phyloP scores from a whole-genome alignment of 2,329 filamentous ascomycete species.

The Venturia asperata region DNA sequence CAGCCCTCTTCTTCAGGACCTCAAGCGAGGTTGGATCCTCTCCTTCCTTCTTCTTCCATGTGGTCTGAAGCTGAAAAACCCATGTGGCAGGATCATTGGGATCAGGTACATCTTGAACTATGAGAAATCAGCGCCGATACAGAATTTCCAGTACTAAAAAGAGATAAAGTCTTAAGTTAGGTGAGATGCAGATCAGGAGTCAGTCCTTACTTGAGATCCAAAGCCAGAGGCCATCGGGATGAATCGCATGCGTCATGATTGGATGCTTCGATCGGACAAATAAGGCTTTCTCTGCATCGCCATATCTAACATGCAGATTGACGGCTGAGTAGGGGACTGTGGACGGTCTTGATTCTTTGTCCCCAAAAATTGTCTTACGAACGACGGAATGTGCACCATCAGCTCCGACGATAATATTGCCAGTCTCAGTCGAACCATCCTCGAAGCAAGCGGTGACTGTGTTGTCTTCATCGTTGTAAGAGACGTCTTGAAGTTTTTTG shows the following conservation, averaged over 20 bases:
- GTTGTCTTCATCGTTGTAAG: constrained; percentile 26
- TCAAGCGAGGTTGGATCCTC: constrained; percentile 28
- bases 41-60: constrained; percentile 26
- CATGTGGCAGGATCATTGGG: constrained; percentile 30
- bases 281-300: constrained; percentile 20
- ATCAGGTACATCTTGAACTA: constrained; percentile 30
- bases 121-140: constrained; percentile 19
- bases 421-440: constrained; percentile 28
- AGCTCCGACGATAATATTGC: constrained; percentile 30
- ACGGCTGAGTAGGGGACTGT: constrained; percentile 18
- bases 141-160: constrained; percentile 18
- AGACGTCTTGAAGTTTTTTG: constrained; percentile 34
- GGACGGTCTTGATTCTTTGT: neutral
- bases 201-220: constrained; percentile 20
- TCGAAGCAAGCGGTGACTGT: constrained; percentile 29
- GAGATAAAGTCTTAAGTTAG: constrained; percentile 23
- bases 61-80: constrained; percentile 31
- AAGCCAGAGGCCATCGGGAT: constrained; percentile 26
- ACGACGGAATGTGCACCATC: constrained; percentile 30
- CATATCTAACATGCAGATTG: constrained; percentile 20
- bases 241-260: constrained; percentile 29
- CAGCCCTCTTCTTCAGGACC: constrained; percentile 26
- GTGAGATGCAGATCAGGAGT: neutral
- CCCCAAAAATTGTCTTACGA: constrained; percentile 12
- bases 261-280: constrained; percentile 26